phyloP scores from a whole-genome alignment of 768 basidiomycete species.

The Russula dissimulans region DNA sequence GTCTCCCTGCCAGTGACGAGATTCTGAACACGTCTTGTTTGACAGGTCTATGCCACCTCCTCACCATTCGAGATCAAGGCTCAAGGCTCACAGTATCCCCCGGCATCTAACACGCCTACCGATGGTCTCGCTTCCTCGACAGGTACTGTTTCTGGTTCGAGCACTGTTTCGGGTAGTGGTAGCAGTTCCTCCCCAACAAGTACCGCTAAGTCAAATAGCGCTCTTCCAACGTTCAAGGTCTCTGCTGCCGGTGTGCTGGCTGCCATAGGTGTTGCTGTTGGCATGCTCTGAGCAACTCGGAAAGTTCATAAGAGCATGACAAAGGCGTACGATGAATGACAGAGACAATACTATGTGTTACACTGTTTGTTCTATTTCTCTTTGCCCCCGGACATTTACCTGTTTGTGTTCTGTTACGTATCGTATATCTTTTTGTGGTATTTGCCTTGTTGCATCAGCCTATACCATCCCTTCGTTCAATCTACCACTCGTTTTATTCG shows the following conservation, averaged over 20 bases:
- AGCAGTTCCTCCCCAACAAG: neutral
- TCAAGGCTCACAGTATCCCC: conserved; percentile 43
- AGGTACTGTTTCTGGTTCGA: neutral
- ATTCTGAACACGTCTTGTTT: neutral
- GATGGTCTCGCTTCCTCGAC: conserved; percentile 17
- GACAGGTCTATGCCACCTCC: conserved; percentile 49
- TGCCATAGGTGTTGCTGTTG: conserved; percentile 14
- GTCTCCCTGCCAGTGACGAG: too few species aligned
- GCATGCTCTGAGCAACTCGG: conserved; percentile 13
- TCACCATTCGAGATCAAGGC: conserved; percentile 53
- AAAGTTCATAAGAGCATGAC: neutral
- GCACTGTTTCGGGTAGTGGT: neutral
- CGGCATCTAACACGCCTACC: conserved; percentile 29
- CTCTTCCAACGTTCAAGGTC: conserved; percentile 5
- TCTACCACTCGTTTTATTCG: conserved; percentile 8
- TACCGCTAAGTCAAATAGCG: conserved; percentile 1
- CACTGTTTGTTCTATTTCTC: too few species aligned
- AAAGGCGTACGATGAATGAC: neutral
- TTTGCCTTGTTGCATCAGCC: neutral
- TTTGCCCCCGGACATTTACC: conserved; percentile 2
- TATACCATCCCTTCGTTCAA: conserved; percentile 18
- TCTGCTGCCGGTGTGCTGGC: conserved; percentile 15
- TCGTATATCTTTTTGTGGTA: neutral
- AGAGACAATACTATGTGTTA: too few species aligned
- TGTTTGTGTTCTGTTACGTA: neutral